Percentiles rank a stretch among this genome's conserved stretches.
phyloP scores from a whole-genome alignment of 345 rosid genomes.

The Rhodomyrtus tomentosa region DNA sequence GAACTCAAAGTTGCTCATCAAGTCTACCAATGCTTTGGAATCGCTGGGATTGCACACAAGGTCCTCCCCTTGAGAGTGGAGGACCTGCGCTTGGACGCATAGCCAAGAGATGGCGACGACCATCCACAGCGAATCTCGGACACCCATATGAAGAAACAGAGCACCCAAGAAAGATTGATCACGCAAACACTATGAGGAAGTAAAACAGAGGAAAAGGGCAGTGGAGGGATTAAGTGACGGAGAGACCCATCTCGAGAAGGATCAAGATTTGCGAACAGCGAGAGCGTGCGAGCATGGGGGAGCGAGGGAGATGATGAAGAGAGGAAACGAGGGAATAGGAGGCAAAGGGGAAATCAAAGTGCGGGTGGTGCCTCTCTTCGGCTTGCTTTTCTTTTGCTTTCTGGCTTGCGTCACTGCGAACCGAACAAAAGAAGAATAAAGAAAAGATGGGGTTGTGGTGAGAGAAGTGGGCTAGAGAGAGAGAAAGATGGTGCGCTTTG shows the following conservation, averaged over 20 bases:
- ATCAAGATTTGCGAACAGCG: not conserved
- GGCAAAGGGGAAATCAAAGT: not conserved
- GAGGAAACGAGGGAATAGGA: not conserved
- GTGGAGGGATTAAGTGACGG: not conserved
- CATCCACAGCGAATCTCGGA: conserved; percentile 16
- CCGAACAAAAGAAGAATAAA: not conserved
- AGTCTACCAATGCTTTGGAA: conserved; percentile 31
- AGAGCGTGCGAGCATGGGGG: not conserved
- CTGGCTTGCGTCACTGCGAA: not conserved
- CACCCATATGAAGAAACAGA: conserved; percentile 26
- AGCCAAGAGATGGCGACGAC: conserved; percentile 20
- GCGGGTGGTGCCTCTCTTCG: not conserved
- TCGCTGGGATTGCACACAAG: conserved; percentile 40
- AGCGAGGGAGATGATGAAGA: not conserved
- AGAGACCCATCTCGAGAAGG: not conserved
- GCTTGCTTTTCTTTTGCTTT: not conserved
- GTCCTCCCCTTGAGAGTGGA: conserved; percentile 22
- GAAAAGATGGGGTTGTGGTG: not conserved
- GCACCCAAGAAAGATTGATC: not conserved
- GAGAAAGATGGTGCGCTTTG: not conserved
- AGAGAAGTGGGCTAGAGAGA: not conserved
- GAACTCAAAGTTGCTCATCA: conserved; percentile 21
- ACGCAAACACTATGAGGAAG: not conserved
- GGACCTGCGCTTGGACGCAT: conserved; percentile 10
- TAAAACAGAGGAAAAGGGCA: not conserved